These are phyloP conservation scores for Phytophthora pinifolia DNA, from an alignment of 352 stramenopile species.

Conservation along the genomic window DNA sequence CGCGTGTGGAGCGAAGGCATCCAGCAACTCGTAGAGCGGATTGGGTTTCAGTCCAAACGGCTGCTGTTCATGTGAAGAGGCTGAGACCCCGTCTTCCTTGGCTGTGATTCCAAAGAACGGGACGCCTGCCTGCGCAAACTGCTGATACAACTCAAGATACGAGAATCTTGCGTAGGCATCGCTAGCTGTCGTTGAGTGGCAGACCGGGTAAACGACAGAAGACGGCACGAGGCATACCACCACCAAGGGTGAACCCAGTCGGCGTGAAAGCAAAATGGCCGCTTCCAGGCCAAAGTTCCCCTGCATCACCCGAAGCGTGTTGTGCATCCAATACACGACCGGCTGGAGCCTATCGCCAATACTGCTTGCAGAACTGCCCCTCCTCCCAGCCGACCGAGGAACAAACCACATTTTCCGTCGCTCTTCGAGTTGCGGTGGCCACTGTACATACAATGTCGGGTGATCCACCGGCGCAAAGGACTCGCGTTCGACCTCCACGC, in stretches of 20 bases:
- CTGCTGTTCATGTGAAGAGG: constrained; percentile 2
- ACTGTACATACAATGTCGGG: constrained; percentile 36
- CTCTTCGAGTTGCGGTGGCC: constrained; percentile 49
- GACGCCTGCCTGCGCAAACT: constrained; percentile 40
- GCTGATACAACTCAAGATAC: constrained; percentile 45
- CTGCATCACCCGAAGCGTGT: constrained; percentile 53
- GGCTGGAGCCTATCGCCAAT: constrained; percentile 13
- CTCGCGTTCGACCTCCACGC: constrained; percentile 6
- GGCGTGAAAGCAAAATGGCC: constrained; percentile 45
- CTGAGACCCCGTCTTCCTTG: constrained; percentile 5
- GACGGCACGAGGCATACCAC: constrained; percentile 46
- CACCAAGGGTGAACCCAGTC: constrained; percentile 44
- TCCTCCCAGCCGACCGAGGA: constrained; percentile 12
- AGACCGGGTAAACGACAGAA: constrained; percentile 52
- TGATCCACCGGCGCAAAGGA: constrained; percentile 9
- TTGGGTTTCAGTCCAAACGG: constrained; percentile 17
- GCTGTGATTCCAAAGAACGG: constrained; percentile 50
- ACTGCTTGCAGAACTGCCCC: not conserved
- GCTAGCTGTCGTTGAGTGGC: constrained; percentile 50
- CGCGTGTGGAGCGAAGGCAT: constrained; percentile 38
- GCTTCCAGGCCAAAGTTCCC: constrained; percentile 65
- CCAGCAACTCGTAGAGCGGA: constrained; percentile 39
- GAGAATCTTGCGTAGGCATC: constrained; percentile 65
- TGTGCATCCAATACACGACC: constrained; percentile 77
- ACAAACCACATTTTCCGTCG: constrained; percentile 47